These are phyloP conservation scores for Volutella citrinella DNA, from an alignment of 2,329 filamentous ascomycete genomes.

Conservation along the genomic window DNA sequence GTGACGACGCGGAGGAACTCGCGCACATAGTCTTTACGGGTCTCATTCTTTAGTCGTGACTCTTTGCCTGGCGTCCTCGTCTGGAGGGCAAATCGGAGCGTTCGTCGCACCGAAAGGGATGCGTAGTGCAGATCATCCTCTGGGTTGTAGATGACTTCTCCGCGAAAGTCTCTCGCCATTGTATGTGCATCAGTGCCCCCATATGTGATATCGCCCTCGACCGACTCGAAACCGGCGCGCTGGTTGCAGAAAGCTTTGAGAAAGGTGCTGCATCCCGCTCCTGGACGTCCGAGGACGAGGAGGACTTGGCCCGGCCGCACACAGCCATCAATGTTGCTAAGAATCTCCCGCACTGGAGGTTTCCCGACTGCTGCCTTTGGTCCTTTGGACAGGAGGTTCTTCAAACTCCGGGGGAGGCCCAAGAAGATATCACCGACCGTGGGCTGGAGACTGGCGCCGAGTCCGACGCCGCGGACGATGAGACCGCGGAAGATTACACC, in stretches of 20 bases:
- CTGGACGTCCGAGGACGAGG: slow-evolving; percentile 64
- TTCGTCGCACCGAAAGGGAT: slow-evolving; percentile 64
- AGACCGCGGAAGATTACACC: slow-evolving; percentile 69
- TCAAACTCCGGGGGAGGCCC: slow-evolving; percentile 45
- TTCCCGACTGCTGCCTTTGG: slow-evolving; percentile 51
- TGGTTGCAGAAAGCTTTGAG: slow-evolving; percentile 72
- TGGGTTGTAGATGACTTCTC: slow-evolving; percentile 65
- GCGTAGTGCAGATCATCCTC: slow-evolving; percentile 70
- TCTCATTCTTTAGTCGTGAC: slow-evolving; percentile 56
- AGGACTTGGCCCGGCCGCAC: slow-evolving; percentile 70
- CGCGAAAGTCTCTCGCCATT: slow-evolving; percentile 53
- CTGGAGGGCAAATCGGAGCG: slow-evolving; percentile 63
- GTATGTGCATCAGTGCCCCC: slow-evolving; percentile 44
- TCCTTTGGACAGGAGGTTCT: slow-evolving; percentile 45
- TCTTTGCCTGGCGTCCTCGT: slow-evolving; percentile 55
- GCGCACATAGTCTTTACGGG: slow-evolving; percentile 50
- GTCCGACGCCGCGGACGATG: slow-evolving; percentile 66
- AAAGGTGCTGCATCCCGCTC: slow-evolving; percentile 67
- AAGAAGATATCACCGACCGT: slow-evolving; percentile 64
- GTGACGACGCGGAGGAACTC: slow-evolving; percentile 60
- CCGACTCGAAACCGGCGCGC: slow-evolving; percentile 58
- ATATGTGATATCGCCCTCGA: slow-evolving; percentile 65
- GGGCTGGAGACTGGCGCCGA: slow-evolving; percentile 55
- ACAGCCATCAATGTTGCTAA: slow-evolving; percentile 64
- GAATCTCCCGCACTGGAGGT: slow-evolving; percentile 60